Evolutionary conservation across 495 filamentous ascomycete genomes (phyloP), one percentile per base, ranked within the genome.

Genomic region (Bathelium albidoporum): DNA sequence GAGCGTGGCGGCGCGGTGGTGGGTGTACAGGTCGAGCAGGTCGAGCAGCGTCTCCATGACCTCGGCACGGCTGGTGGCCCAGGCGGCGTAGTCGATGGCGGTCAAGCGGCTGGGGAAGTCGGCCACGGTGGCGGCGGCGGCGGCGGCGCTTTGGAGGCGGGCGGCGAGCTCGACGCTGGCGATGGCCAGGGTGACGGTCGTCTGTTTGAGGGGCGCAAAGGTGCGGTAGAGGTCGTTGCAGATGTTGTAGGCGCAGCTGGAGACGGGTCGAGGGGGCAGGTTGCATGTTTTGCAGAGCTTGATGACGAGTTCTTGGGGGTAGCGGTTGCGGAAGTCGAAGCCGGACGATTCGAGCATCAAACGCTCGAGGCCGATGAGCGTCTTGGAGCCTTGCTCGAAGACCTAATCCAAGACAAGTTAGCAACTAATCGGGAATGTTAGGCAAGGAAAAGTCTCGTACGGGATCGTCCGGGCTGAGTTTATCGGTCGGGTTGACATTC

Each of bases 281-380:
- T 76, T 72, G 64, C 80, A 82, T 11, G 72, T 71, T 67, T 82
- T 81, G 32, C 80, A 74, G 34, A 96, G 77, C 74, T 97, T 97
- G 65, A 88, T 76, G 41, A 96, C 74, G 14, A 89, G 78, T 65
- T 90, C 89, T 61, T 96, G 89, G 0, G 94, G 90, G 70, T 95
- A 87, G 39, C 90, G 87, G 45, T 84, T 88, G n/a, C 93, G 85
- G 70, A 96, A 97, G 74, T 98, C 94, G 70, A 97, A 98, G 59
- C 87, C 87, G 26, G 90, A 86, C 1, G 87, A 84, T 74, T 98
- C 94, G n/a, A 98, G 87, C 76, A 98, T 95, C 61, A 94, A 84
- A 28, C 94, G 81, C 72, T 98, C 94, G 1, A 97, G 81, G 10
- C 89, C 90, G 62, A 96, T 90, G 62, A 95, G 88, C 39, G 83